These are phyloP conservation scores for Aspergillus quadrilineatus DNA, from an alignment of 2,329 filamentous ascomycete species.

Conservation along the genomic window DNA sequence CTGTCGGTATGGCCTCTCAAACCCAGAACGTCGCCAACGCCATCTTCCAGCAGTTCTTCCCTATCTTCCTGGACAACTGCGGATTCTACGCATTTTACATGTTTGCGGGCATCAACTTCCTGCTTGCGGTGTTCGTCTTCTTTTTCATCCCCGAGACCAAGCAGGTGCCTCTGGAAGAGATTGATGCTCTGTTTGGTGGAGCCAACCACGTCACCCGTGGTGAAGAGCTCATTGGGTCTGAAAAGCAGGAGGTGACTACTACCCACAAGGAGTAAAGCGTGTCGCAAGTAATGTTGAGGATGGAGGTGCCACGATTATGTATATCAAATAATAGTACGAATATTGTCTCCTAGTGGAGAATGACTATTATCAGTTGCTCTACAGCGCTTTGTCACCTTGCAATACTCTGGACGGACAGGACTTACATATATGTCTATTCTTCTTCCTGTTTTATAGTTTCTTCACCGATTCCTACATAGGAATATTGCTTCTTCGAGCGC, in stretches of 20 bases:
- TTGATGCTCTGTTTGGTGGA: conserved; percentile 40
- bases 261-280: conserved; percentile 4
- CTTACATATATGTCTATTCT: no score
- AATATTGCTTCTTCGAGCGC: no score
- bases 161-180: conserved; percentile 39
- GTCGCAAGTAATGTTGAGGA: no score
- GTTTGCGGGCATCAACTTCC: conserved; percentile 53
- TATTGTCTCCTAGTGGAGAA: no score
- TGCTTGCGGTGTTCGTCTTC: conserved; percentile 52
- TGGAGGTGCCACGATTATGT: no score
- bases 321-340: no score
- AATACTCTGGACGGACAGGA: no score
- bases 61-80: conserved; percentile 61
- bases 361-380: no score
- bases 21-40: conserved; percentile 65
- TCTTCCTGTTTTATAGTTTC: no score
- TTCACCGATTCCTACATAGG: no score
- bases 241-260: conserved; percentile 20
- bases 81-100: conserved; percentile 59
- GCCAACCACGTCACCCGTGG: conserved; percentile 37
- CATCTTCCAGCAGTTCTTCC: conserved; percentile 70
- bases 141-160: conserved; percentile 56
- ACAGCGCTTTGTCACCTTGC: no score
- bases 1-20: conserved; percentile 65
- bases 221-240: conserved; percentile 30